A percentile compares a stretch with the other conserved stretches of the same genome.
phyloP scores from a whole-genome alignment of 2,329 filamentous ascomycete genomes.

The Coniochaeta sp. region DNA sequence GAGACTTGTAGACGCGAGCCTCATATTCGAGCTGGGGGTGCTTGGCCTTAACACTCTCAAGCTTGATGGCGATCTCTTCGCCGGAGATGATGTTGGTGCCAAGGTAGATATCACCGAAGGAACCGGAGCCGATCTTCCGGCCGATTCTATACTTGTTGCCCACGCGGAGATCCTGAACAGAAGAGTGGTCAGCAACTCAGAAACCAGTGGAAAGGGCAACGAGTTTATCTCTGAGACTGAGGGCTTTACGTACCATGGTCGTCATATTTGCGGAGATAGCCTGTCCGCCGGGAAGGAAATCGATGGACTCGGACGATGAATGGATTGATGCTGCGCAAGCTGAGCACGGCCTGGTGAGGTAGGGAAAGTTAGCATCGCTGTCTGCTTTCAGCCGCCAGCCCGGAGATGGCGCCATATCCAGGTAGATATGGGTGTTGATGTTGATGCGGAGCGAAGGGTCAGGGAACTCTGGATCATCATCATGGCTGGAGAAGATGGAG shows the following conservation, averaged over 20 bases:
- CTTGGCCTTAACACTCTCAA: conserved; percentile 99
- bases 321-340: background rate
- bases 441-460: no score
- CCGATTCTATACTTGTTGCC: conserved; percentile 99
- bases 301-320: background rate
- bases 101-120: conserved; percentile 97
- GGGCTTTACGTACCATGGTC: conserved; percentile 38
- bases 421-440: no score
- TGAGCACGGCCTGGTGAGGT: background rate
- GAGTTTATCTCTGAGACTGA: background rate
- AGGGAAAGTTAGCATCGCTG: no score
- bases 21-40: conserved; percentile 99
- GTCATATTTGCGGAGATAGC: conserved; percentile 32
- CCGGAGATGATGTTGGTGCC: conserved; percentile 99
- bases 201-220: no score
- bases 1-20: conserved; percentile 82
- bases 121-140: conserved; percentile 96
- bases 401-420: no score
- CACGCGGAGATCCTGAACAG: conserved; percentile 88
- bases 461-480: no score
- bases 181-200: background rate
- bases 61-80: conserved; percentile 99
- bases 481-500: no score
- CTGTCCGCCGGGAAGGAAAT: background rate
- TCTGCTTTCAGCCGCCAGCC: no score